These are phyloP conservation scores for Tripterygium wilfordii DNA, from an alignment of 177 flowering plant species.

Conservation along the genomic window DNA sequence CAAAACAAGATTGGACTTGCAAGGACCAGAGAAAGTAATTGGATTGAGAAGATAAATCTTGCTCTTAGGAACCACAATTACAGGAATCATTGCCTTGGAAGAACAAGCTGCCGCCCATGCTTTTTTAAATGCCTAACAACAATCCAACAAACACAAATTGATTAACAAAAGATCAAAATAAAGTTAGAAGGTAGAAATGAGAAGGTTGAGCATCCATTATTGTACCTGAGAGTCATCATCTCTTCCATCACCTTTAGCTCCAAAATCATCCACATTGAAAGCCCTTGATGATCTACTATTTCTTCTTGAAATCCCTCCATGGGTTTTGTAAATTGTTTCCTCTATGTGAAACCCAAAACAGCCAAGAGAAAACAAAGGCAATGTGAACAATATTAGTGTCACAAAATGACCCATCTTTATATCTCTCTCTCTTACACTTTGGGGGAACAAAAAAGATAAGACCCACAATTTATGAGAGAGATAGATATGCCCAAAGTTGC, in stretches of 20 bases:
- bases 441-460: too few relatives aligned
- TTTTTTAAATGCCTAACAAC: constrained; percentile 23
- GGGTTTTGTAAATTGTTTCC: too few relatives aligned
- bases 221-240: constrained; percentile 65
- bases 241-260: constrained; percentile 82
- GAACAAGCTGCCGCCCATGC: constrained; percentile 52
- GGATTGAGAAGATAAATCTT: constrained; percentile 54
- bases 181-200: neutral
- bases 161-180: neutral
- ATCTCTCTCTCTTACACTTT: too few relatives aligned
- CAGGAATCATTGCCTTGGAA: constrained; percentile 14
- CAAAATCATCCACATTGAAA: constrained; percentile 50
- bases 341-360: too few relatives aligned
- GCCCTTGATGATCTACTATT: constrained; percentile 8
- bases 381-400: too few relatives aligned
- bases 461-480: too few relatives aligned
- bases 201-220: constrained; percentile 1
- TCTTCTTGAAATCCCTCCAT: too few relatives aligned
- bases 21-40: constrained; percentile 62
- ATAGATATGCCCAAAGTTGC: too few relatives aligned
- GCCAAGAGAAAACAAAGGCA: too few relatives aligned
- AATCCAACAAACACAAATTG: neutral
- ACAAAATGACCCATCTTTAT: too few relatives aligned
- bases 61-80: constrained; percentile 51
- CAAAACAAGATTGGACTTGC: constrained; percentile 35